These are phyloP conservation scores for Aspergillus indologenus DNA, from an alignment of 495 filamentous ascomycete species.

Conservation along the genomic window DNA sequence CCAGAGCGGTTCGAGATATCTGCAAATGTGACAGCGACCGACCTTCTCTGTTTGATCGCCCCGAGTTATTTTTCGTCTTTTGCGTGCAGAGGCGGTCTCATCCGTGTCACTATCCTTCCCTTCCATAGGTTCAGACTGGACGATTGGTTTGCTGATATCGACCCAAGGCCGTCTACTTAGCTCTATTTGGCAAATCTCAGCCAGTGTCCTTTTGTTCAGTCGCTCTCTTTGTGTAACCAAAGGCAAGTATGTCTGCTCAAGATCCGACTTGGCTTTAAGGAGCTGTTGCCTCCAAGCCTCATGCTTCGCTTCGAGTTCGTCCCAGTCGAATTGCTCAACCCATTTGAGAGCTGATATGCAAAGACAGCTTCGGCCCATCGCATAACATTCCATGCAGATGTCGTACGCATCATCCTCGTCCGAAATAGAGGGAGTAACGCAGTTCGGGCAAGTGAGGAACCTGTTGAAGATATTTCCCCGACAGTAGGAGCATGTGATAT, in stretches of 20 bases:
- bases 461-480: conserved; percentile 96
- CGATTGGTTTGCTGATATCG: conserved; percentile 49
- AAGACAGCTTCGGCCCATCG: conserved; percentile 84
- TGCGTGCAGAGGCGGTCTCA: conserved; percentile 40
- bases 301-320: conserved; percentile 69
- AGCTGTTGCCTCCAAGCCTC: conserved; percentile 78
- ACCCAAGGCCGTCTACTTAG: conserved; percentile 66
- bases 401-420: conserved; percentile 81
- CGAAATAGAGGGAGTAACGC: conserved; percentile 48
- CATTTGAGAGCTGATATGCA: conserved; percentile 83
- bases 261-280: conserved; percentile 59
- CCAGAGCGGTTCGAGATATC: conserved; percentile 69
- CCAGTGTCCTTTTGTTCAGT: conserved; percentile 68
- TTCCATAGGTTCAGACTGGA: conserved; percentile 7
- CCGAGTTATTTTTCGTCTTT: conserved; percentile 43
- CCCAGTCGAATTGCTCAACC: conserved; percentile 91
- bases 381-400: conserved; percentile 95
- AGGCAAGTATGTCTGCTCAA: conserved; percentile 57
- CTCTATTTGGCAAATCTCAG: conserved; percentile 87
- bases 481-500: conserved; percentile 93
- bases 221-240: conserved; percentile 62
- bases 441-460: conserved; percentile 85
- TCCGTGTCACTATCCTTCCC: conserved; percentile 19
- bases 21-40: conserved; percentile 75
- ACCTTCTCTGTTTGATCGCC: conserved; percentile 40